These are phyloP conservation scores for Bifiguratus adelaidae DNA, from an alignment of 192 early-diverging fungal species.

Conservation along the genomic window DNA sequence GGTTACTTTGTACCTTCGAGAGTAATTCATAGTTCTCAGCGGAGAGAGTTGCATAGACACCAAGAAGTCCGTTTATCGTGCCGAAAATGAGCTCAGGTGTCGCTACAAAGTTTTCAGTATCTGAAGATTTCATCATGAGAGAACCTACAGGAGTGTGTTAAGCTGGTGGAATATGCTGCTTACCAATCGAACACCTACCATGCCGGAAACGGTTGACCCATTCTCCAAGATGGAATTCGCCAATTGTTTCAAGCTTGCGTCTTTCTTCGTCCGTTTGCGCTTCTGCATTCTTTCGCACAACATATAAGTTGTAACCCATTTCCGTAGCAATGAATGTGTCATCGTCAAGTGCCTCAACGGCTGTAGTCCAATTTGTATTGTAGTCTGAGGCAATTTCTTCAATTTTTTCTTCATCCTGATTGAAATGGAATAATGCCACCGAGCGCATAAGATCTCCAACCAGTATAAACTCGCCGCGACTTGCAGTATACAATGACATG, in stretches of 20 bases:
- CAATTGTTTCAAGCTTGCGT: conserved; percentile 40
- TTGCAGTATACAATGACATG: conserved; percentile 40
- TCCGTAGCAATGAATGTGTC: conserved; percentile 54
- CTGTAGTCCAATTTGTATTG: conserved; percentile 51
- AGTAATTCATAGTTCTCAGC: conserved; percentile 45
- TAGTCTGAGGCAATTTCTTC: conserved; percentile 48
- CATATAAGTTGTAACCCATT: conserved; percentile 43
- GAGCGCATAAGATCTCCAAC: conserved; percentile 84
- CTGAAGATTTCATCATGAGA: conserved; percentile 51
- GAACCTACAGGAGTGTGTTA: conserved; percentile 37
- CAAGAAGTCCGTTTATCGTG: conserved; percentile 73
- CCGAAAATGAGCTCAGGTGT: conserved; percentile 51
- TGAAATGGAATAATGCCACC: conserved; percentile 46
- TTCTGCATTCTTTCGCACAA: conserved; percentile 39
- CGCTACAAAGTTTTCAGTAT: conserved; percentile 45
- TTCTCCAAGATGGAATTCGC: conserved; percentile 73
- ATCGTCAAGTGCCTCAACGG: conserved; percentile 44
- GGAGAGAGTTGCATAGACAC: conserved; percentile 60
- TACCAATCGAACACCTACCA: conserved; percentile 32
- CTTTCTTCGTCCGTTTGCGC: conserved; percentile 35
- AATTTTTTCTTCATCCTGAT: conserved; percentile 24
- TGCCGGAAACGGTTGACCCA: conserved; percentile 64
- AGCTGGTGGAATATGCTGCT: background rate
- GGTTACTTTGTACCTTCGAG: conserved; percentile 48
- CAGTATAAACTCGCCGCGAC: conserved; percentile 52